Conservation (phyloP, 495 filamentous ascomycete genomes). For the Elasticomyces elasticus region DNA sequence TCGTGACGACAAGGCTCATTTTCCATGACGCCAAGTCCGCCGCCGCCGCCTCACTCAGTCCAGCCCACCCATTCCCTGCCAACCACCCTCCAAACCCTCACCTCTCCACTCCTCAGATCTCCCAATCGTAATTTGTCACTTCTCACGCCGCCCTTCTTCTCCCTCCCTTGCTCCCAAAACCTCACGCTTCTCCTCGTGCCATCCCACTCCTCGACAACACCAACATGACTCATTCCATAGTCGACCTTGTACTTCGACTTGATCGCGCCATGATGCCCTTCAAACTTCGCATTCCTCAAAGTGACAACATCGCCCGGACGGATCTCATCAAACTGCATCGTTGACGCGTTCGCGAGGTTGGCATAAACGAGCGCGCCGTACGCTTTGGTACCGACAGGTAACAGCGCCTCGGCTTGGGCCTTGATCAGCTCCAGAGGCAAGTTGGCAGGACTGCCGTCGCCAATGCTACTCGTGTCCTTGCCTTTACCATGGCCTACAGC, state of each 20-base stretch:
- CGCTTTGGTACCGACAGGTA: constrained; percentile 71
- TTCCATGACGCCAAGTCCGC: no score
- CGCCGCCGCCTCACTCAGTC: constrained; percentile 35
- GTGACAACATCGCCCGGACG: constrained; percentile 87
- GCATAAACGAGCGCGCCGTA: constrained; percentile 89
- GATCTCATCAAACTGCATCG: constrained; percentile 87
- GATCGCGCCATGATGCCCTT: constrained; percentile 90
- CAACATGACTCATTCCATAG: constrained; percentile 87
- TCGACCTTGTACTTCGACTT: constrained; percentile 86
- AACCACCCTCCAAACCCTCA: constrained; percentile 96
- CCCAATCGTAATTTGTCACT: constrained; percentile 87
- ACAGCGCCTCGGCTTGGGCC: constrained; percentile 61
- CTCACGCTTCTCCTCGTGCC: constrained; percentile 96
- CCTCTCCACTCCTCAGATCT: constrained; percentile 85
- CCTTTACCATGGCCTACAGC: constrained; percentile 33
- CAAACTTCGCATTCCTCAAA: constrained; percentile 88
- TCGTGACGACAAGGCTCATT: no score
- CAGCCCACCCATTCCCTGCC: constrained; percentile 86
- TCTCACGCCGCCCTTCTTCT: constrained; percentile 81
- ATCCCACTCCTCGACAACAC: constrained; percentile 96
- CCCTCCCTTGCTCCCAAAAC: constrained; percentile 89
- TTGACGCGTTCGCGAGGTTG: constrained; percentile 86
- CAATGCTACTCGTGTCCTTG: constrained; percentile 69
- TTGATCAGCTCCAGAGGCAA: constrained; percentile 69
- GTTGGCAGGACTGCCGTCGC: constrained; percentile 68